Conservation (phyloP, 2,329 filamentous ascomycete genomes). For the Apiospora sp. region DNA sequence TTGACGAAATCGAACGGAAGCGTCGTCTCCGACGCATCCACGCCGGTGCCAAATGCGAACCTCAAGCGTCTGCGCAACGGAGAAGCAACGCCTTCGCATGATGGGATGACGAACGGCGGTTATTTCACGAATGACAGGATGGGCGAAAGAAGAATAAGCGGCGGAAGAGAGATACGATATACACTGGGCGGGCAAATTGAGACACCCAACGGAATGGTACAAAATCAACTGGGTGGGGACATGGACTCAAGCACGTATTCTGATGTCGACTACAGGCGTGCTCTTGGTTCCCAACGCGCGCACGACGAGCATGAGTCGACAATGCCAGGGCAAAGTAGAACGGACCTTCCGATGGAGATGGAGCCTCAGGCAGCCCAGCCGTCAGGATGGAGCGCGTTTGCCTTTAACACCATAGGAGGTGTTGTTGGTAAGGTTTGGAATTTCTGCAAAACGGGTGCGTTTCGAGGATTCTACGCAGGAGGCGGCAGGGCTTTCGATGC, state of each 20-base stretch:
- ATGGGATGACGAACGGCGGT: slow-evolving; percentile 44
- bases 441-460: slow-evolving; percentile 78
- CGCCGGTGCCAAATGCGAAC: slow-evolving; percentile 48
- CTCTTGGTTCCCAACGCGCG: slow-evolving; percentile 56
- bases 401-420: slow-evolving; percentile 69
- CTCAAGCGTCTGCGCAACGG: slow-evolving; percentile 53
- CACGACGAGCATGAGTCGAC: slow-evolving; percentile 48
- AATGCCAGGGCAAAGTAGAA: slow-evolving; percentile 39
- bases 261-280: slow-evolving; percentile 63
- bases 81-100: slow-evolving; percentile 41
- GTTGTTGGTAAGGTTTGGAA: slow-evolving; percentile 83
- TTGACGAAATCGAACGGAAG: slow-evolving; percentile 49
- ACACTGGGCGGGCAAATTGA: slow-evolving; percentile 63
- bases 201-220: slow-evolving; percentile 49
- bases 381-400: slow-evolving; percentile 63
- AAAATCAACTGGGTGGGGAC: slow-evolving; percentile 38
- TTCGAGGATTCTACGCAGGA: slow-evolving; percentile 87
- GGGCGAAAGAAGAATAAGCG: slow-evolving; percentile 6
- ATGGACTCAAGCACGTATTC: slow-evolving; percentile 65
- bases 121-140: slow-evolving; percentile 37
- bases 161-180: slow-evolving; percentile 48
- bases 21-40: slow-evolving; percentile 47
- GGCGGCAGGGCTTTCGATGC: slow-evolving; percentile 77
- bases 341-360: slow-evolving; percentile 27
- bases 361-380: slow-evolving; percentile 35